A percentile compares a stretch with the other conserved stretches of the same genome.
phyloP scores from a whole-genome alignment of 345 rosid species.

The Eucalyptus sideroxylon region DNA sequence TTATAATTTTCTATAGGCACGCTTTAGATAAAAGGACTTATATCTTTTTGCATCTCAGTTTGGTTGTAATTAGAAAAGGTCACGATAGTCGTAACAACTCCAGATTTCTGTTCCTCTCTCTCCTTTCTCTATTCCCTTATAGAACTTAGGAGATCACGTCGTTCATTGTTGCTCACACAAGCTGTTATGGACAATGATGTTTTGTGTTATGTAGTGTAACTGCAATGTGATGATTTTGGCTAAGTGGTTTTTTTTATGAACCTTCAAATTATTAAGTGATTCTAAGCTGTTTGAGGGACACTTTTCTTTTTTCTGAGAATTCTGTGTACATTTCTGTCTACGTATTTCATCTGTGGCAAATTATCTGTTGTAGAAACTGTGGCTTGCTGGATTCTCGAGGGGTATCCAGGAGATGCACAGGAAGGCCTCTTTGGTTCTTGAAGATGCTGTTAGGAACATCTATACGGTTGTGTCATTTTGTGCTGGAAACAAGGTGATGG shows the following conservation, averaged over 20 bases:
- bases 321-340: neutral
- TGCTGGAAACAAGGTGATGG: slow-evolving; percentile 99
- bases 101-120: neutral
- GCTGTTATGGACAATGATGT: neutral
- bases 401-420: slow-evolving; percentile 99
- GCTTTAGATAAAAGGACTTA: neutral
- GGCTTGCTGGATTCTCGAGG: slow-evolving; percentile 99
- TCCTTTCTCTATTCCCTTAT: neutral
- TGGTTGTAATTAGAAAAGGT: neutral
- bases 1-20: neutral
- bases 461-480: slow-evolving; percentile 98
- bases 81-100: neutral
- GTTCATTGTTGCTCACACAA: neutral
- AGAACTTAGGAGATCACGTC: neutral
- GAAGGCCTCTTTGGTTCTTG: slow-evolving; percentile 97
- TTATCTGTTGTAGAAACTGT: slow-evolving; percentile 61
- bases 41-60: neutral
- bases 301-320: neutral
- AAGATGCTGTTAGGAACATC: slow-evolving; percentile 98
- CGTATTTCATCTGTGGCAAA: neutral
- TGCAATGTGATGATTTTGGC: neutral
- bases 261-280: neutral
- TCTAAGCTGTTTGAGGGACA: neutral
- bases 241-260: neutral
- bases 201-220: neutral